Evolutionary conservation across 176 grass and related monocot genomes (phyloP).

Genomic region (Hyparrhenia diplandra): DNA sequence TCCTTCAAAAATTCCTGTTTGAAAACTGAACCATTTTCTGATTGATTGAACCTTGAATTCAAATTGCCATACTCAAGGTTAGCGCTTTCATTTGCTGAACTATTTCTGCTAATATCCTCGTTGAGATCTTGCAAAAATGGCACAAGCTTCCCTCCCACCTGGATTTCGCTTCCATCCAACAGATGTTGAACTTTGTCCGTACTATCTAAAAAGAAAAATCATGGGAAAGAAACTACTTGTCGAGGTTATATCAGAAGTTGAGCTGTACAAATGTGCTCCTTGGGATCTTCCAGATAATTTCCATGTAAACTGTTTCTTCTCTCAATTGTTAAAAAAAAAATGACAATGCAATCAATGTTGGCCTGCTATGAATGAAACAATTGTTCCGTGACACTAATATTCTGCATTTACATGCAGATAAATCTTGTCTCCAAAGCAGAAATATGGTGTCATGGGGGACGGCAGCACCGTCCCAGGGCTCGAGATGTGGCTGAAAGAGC

Average conservation of each 20-base stretch:
- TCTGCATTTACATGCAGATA: slow-evolving; percentile 38
- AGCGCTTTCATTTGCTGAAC: background rate
- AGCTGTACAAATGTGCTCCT: slow-evolving; percentile 78
- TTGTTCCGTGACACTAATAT: background rate
- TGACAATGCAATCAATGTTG: background rate
- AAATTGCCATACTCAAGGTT: background rate
- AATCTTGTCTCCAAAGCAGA: slow-evolving; percentile 54
- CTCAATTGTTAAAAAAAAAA: background rate
- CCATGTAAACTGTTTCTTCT: background rate
- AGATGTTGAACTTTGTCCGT: slow-evolving; percentile 72
- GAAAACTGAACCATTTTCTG: background rate
- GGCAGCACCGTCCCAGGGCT: too few relatives aligned
- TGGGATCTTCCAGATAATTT: slow-evolving; percentile 85
- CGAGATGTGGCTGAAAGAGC: too few relatives aligned
- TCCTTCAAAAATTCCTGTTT: slow-evolving; percentile 2
- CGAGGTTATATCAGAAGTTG: slow-evolving; percentile 64
- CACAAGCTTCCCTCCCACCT: slow-evolving; percentile 54
- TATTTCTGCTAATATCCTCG: background rate
- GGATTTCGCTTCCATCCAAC: slow-evolving; percentile 93
- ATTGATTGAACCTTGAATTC: background rate
- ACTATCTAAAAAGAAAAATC: slow-evolving; percentile 87
- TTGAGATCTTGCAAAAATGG: slow-evolving; percentile 42
- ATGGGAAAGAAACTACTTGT: slow-evolving; percentile 73
- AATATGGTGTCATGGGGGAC: too few relatives aligned
- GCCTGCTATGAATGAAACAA: background rate